phyloP scores from a whole-genome alignment of 2,329 filamentous ascomycete genomes.

The Penicillium aurantiogriseum region DNA sequence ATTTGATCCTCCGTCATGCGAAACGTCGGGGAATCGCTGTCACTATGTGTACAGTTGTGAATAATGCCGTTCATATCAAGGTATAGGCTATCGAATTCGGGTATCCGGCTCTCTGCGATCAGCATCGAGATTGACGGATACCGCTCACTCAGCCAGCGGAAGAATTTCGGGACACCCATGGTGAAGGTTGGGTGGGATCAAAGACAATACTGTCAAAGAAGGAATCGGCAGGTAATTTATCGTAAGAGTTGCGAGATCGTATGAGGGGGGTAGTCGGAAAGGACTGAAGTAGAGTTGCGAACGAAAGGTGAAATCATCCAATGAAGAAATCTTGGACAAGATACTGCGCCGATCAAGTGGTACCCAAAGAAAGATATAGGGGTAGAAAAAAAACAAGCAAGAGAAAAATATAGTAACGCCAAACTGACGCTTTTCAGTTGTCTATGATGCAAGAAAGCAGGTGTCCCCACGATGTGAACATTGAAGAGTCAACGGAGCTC shows the following conservation, averaged over 20 bases:
- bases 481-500: constrained; percentile 17
- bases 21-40: constrained; percentile 86
- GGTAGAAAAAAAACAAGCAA: background rate
- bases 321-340: constrained; percentile 1
- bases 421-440: constrained; percentile 4
- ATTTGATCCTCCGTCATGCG: constrained; percentile 97
- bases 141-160: constrained; percentile 98
- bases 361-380: background rate
- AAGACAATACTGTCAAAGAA: background rate
- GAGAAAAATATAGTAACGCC: constrained; percentile 2
- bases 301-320: constrained; percentile 10
- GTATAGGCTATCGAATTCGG: constrained; percentile 97
- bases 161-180: constrained; percentile 82
- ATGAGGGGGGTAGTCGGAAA: constrained; percentile 3
- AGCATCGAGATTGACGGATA: constrained; percentile 98
- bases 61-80: constrained; percentile 95
- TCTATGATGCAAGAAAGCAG: constrained; percentile 10
- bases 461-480: constrained; percentile 7
- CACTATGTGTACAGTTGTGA: constrained; percentile 98
- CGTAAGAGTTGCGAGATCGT: constrained; percentile 1
- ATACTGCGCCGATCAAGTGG: background rate
- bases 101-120: constrained; percentile 97
- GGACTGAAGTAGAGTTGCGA: constrained; percentile 10
- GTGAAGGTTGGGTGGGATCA: constrained; percentile 27
- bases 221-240: background rate